Percentiles rank a stretch among this genome's conserved stretches.
These are phyloP conservation scores for Sisymbrium altissimum DNA, from an alignment of 345 rosid genomes.

Conservation along the genomic window DNA sequence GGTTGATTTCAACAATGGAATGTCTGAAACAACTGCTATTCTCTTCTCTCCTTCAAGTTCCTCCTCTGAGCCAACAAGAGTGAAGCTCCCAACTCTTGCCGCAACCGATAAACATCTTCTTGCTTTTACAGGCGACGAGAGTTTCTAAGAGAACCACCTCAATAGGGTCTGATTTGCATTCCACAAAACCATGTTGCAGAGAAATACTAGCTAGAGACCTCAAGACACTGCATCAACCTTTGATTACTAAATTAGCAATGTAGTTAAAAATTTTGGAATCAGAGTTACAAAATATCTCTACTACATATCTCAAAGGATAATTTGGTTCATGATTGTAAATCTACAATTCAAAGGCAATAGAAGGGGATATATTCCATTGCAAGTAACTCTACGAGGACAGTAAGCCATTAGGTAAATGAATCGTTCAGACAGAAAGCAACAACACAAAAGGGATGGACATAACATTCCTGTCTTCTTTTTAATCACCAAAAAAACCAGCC, in stretches of 20 bases:
- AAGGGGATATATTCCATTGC: neutral
- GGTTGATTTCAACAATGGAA: constrained; percentile 29
- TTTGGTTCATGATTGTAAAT: neutral
- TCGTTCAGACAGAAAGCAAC: neutral
- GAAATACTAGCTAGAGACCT: neutral
- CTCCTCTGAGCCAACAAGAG: constrained; percentile 34
- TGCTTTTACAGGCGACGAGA: neutral
- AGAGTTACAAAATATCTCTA: neutral
- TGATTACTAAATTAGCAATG: neutral
- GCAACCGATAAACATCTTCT: constrained; percentile 35
- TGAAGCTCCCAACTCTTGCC: constrained; percentile 58
- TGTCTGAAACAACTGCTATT: constrained; percentile 34
- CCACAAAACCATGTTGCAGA: neutral
- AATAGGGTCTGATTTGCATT: neutral
- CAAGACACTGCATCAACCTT: neutral
- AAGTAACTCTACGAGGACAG: neutral
- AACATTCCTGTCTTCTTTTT: constrained; percentile 19
- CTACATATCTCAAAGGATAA: neutral
- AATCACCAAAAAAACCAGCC: constrained; percentile 7
- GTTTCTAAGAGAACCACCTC: neutral
- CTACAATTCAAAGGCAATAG: neutral
- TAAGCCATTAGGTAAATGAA: neutral
- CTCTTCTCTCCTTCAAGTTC: constrained; percentile 46
- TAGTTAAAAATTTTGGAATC: neutral
- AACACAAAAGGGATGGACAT: neutral